Conservation (phyloP, 2,329 filamentous ascomycete genomes). For the Hypoxylon sp. region DNA sequence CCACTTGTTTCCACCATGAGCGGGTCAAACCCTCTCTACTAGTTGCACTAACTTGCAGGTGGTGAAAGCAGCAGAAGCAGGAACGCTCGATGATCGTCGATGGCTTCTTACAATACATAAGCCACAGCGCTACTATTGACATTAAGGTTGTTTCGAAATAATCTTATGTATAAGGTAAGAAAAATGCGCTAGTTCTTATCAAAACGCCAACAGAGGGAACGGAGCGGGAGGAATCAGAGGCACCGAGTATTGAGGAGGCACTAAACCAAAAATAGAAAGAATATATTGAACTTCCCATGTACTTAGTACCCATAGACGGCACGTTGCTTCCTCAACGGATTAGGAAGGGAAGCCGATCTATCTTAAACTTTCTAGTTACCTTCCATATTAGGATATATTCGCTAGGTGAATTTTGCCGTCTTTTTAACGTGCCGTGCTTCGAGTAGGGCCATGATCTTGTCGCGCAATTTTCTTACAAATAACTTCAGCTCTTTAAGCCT, state of each 20-base stretch:
- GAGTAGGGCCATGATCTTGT: slow-evolving; percentile 1
- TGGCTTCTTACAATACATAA: slow-evolving; percentile 11
- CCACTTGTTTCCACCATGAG: slow-evolving; percentile 33
- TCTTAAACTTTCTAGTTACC: slow-evolving; percentile 27
- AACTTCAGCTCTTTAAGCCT: slow-evolving; percentile 10
- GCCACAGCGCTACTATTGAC: neutral
- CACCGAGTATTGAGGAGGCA: slow-evolving; percentile 11
- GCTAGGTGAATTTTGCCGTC: slow-evolving; percentile 30
- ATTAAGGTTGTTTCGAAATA: neutral
- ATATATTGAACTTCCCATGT: slow-evolving; percentile 28
- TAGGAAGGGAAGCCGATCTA: slow-evolving; percentile 36
- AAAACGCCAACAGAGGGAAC: slow-evolving; percentile 5
- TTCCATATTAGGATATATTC: slow-evolving; percentile 34
- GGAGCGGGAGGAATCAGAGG: neutral
- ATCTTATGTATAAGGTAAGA: slow-evolving; percentile 10
- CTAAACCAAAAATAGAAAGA: slow-evolving; percentile 29
- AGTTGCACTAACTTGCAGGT: slow-evolving; percentile 29
- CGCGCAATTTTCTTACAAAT: slow-evolving; percentile 5
- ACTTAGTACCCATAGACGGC: slow-evolving; percentile 30
- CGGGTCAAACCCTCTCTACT: slow-evolving; percentile 20
- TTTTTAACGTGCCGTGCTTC: slow-evolving; percentile 7
- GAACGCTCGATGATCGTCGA: slow-evolving; percentile 23
- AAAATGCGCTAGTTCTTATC: slow-evolving; percentile 8
- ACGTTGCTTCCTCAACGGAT: slow-evolving; percentile 33
- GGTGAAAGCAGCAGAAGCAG: slow-evolving; percentile 39